These are phyloP conservation scores for Candida bentonensis DNA, from an alignment of 805 yeast genomes.

Conservation along the genomic window DNA sequence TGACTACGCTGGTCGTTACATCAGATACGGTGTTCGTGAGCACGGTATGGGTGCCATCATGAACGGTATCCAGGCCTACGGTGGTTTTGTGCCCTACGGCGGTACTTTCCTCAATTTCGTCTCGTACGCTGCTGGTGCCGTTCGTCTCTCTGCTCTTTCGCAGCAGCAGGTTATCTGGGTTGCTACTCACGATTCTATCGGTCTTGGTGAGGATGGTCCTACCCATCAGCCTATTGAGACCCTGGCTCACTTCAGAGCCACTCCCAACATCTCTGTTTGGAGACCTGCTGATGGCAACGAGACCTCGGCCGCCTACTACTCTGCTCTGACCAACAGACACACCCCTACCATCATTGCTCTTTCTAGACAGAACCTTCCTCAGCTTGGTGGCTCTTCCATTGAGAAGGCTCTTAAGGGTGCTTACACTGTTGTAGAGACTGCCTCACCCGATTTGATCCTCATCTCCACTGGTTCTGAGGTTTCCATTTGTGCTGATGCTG, in stretches of 20 bases:
- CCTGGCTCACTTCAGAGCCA: conserved; percentile 35
- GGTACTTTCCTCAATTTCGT: conserved; percentile 96
- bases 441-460: conserved; percentile 52
- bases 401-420: conserved; percentile 95
- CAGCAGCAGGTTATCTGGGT: conserved; percentile 34
- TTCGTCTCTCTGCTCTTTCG: conserved; percentile 34
- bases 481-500: conserved; percentile 64
- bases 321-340: conserved; percentile 38
- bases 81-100: conserved; percentile 79
- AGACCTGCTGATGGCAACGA: conserved; percentile 43
- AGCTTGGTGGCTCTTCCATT: conserved; percentile 79
- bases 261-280: conserved; percentile 36
- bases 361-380: conserved; percentile 73
- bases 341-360: conserved; percentile 65
- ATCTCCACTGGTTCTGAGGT: conserved; percentile 95
- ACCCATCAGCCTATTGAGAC: conserved; percentile 45
- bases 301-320: conserved; percentile 40
- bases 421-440: conserved; percentile 52
- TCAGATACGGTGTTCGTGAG: conserved; percentile 97
- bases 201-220: conserved; percentile 46
- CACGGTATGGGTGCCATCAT: conserved; percentile 98
- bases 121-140: conserved; percentile 41
- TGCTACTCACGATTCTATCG: conserved; percentile 45
- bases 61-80: conserved; percentile 91
- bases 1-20: conserved; percentile 79